These are phyloP conservation scores for Cystofilobasidium bisporidii DNA, from an alignment of 768 basidiomycete genomes.

Conservation along the genomic window DNA sequence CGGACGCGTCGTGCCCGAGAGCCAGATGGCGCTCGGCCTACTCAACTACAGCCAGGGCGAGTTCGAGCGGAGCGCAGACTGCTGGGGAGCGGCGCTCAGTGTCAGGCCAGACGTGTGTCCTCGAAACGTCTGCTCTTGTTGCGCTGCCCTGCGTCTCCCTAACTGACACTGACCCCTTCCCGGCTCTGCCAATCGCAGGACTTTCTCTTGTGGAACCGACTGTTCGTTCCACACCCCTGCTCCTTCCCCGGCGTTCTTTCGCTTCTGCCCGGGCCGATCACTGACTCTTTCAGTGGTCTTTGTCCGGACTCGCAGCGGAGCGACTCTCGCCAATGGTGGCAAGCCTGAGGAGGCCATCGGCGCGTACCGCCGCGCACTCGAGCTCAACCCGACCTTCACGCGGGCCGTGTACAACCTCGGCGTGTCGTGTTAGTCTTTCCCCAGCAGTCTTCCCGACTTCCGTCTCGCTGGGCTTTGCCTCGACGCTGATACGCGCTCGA, in stretches of 20 bases:
- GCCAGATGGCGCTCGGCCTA: slow-evolving; percentile 86
- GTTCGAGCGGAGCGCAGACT: slow-evolving; percentile 84
- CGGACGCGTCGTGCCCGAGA: slow-evolving; percentile 64
- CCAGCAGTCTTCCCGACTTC: neutral
- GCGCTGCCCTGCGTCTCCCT: neutral
- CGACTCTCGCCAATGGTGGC: slow-evolving; percentile 84
- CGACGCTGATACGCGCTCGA: slow-evolving; percentile 1
- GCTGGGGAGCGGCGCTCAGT: slow-evolving; percentile 78
- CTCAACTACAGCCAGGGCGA: slow-evolving; percentile 77
- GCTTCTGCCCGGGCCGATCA: too few relatives aligned
- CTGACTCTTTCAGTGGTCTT: neutral
- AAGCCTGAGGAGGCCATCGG: slow-evolving; percentile 79
- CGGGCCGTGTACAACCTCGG: slow-evolving; percentile 96
- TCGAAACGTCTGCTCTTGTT: too few relatives aligned
- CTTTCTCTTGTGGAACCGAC: slow-evolving; percentile 88
- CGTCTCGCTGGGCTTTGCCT: slow-evolving; percentile 7
- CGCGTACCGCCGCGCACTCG: slow-evolving; percentile 75
- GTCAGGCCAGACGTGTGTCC: slow-evolving; percentile 58
- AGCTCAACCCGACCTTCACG: slow-evolving; percentile 86
- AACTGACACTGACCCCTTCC: too few relatives aligned
- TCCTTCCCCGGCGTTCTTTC: too few relatives aligned
- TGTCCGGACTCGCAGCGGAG: slow-evolving; percentile 46
- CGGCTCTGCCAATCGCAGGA: too few relatives aligned
- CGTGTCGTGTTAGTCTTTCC: slow-evolving; percentile 68
- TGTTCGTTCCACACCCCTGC: slow-evolving; percentile 38